These are phyloP conservation scores for Colletotrichum viniferum DNA, from an alignment of 2,329 filamentous ascomycete species.

Conservation along the genomic window DNA sequence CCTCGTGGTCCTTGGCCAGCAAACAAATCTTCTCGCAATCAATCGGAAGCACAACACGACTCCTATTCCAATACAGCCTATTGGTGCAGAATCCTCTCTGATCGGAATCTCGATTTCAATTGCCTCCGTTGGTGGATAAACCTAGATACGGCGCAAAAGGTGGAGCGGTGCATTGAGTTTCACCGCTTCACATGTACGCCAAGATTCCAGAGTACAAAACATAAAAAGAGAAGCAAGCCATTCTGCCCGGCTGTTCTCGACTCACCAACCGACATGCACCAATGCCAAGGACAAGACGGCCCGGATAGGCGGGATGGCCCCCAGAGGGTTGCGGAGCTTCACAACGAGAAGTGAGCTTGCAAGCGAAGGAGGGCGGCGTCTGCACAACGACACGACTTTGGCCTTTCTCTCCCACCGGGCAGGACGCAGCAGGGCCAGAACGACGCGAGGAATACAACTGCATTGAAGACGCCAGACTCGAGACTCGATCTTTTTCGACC, in stretches of 20 bases:
- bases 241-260: background rate
- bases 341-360: background rate
- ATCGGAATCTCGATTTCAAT: background rate
- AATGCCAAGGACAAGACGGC: slow-evolving; percentile 5
- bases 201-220: background rate
- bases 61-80: background rate
- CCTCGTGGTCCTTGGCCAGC: background rate
- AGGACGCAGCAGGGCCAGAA: background rate
- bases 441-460: background rate
- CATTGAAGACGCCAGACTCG: background rate
- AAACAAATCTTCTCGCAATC: background rate
- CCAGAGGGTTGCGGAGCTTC: background rate
- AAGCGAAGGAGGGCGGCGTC: background rate
- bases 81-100: slow-evolving; percentile 1
- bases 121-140: slow-evolving; percentile 19
- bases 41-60: background rate
- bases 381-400: background rate
- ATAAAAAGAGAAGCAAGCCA: slow-evolving; percentile 19
- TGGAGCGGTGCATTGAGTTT: slow-evolving; percentile 2
- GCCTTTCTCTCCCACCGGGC: background rate
- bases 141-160: background rate
- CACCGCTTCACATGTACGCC: slow-evolving; percentile 10
- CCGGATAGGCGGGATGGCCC: slow-evolving; percentile 5
- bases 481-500: background rate
- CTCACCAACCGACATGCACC: background rate